These are phyloP conservation scores for Scedosporium dehoogii DNA, from an alignment of 2,329 filamentous ascomycete species.

Conservation along the genomic window DNA sequence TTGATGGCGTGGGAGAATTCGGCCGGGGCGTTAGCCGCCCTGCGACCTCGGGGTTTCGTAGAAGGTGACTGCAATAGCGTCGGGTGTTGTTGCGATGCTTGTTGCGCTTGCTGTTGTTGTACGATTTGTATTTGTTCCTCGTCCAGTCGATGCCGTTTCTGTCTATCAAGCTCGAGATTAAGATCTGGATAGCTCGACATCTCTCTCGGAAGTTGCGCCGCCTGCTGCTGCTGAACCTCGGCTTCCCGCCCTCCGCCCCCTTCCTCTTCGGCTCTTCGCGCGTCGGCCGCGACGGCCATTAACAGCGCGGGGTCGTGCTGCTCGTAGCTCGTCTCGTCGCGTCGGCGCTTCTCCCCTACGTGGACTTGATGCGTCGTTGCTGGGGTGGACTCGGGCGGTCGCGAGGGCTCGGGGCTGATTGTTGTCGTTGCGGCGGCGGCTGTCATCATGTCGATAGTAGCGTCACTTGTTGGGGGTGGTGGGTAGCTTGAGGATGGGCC, in stretches of 20 bases:
- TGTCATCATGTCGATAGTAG: background rate
- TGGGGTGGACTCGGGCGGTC: background rate
- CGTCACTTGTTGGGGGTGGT: background rate
- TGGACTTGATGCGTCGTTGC: background rate
- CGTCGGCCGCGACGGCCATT: background rate
- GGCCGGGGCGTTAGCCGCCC: background rate
- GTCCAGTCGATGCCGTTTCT: background rate
- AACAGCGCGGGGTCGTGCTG: background rate
- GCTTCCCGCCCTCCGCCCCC: background rate
- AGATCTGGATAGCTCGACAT: background rate
- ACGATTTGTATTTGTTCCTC: background rate
- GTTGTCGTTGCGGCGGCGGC: background rate
- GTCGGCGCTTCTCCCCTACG: background rate
- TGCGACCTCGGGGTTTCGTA: background rate
- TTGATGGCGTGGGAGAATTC: conserved; percentile 45
- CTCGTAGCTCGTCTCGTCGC: background rate
- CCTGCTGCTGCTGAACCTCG: background rate
- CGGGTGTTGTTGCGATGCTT: background rate
- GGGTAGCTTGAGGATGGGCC: background rate
- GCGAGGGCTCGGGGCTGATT: background rate
- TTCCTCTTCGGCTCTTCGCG: background rate
- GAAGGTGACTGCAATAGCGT: background rate
- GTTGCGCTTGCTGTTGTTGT: background rate
- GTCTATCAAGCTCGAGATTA: background rate
- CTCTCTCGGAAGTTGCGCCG: background rate